phyloP scores from a whole-genome alignment of 1,284 basidiomycete genomes.

The Cutaneotrichosporon spelunceum region DNA sequence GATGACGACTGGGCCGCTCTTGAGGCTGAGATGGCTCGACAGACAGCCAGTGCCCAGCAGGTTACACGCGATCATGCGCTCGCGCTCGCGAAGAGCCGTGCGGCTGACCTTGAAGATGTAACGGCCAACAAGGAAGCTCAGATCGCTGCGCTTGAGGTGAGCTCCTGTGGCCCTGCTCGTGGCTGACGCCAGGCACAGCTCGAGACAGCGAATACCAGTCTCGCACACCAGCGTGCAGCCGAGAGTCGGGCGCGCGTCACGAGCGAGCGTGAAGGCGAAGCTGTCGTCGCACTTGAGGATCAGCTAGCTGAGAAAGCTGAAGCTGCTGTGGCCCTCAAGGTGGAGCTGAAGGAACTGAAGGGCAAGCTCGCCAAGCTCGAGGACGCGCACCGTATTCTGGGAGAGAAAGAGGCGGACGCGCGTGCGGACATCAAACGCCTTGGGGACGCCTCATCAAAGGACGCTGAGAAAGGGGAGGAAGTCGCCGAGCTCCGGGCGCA shows the following conservation, averaged over 20 bases:
- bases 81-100: slow-evolving; percentile 35
- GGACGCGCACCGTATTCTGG: slow-evolving; percentile 30
- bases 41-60: slow-evolving; percentile 32
- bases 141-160: slow-evolving; percentile 40
- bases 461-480: slow-evolving; percentile 25
- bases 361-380: slow-evolving; percentile 25
- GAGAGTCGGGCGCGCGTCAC: slow-evolving; percentile 22
- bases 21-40: slow-evolving; percentile 38
- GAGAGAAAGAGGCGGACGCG: slow-evolving; percentile 33
- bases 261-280: slow-evolving; percentile 8
- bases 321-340: neutral
- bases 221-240: slow-evolving; percentile 32
- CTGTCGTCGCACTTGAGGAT: slow-evolving; percentile 24
- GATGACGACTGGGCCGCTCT: slow-evolving; percentile 40
- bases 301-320: slow-evolving; percentile 10
- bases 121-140: slow-evolving; percentile 25
- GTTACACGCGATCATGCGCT: slow-evolving; percentile 46
- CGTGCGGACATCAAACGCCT: slow-evolving; percentile 34
- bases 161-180: neutral
- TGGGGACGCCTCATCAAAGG: slow-evolving; percentile 1
- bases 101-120: slow-evolving; percentile 33
- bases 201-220: slow-evolving; percentile 32
- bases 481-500: slow-evolving; percentile 33
- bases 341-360: neutral
- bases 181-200: slow-evolving; percentile 25